phyloP scores from a whole-genome alignment of 2,329 filamentous ascomycete genomes.

The Thielaviopsis cerberus region DNA sequence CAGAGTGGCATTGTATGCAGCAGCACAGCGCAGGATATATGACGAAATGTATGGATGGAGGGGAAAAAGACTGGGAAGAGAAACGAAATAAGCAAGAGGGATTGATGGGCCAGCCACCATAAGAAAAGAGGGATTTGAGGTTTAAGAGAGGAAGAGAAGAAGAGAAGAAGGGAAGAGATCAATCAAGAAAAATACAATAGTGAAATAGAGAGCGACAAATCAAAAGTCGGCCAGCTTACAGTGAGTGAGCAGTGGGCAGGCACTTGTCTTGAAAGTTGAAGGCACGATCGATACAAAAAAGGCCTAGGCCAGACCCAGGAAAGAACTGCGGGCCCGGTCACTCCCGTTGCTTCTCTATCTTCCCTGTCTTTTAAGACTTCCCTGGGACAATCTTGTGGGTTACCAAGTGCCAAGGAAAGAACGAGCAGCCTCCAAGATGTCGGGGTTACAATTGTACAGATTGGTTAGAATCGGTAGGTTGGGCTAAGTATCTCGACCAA shows the following conservation, averaged over 20 bases:
- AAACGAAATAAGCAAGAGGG: not conserved
- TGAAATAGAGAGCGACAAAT: not conserved
- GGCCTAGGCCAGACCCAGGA: not conserved
- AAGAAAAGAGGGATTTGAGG: not conserved
- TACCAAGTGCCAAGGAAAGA: no score
- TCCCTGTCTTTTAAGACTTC: no score
- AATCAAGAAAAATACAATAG: no score
- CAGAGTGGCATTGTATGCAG: not conserved
- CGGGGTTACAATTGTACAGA: no score
- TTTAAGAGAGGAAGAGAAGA: not conserved
- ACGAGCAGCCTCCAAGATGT: no score
- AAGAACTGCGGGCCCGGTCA: not conserved
- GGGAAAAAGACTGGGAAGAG: not conserved
- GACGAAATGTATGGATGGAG: not conserved
- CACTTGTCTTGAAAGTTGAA: not conserved
- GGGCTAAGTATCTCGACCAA: no score
- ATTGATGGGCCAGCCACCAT: not conserved
- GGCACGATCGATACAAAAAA: not conserved
- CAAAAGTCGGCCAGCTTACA: not conserved
- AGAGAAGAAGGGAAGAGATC: not conserved
- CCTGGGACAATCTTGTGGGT: not conserved
- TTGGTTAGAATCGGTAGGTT: no score
- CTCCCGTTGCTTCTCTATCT: no score
- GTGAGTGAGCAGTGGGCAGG: not conserved
- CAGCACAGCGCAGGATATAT: not conserved